Evolutionary conservation across 352 stramenopile species (phyloP).

Genomic region (Globisporangium nodosum): DNA sequence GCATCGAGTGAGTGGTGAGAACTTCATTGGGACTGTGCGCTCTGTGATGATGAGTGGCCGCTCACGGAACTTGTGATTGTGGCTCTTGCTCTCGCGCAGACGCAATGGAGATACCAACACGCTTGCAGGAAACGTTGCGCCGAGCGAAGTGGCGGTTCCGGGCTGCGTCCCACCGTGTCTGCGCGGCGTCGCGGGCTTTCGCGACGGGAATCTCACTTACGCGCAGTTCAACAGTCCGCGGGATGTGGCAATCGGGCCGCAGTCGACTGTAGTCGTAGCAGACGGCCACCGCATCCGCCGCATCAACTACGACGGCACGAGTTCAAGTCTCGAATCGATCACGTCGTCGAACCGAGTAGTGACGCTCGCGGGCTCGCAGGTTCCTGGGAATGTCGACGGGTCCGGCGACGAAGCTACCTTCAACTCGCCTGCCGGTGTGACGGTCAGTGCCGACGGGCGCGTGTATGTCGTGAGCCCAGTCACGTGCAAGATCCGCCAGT

Average conservation of each 20-base stretch:
- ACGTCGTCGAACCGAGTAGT: slow-evolving; percentile 71
- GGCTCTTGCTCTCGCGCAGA: slow-evolving; percentile 9
- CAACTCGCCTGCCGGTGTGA: slow-evolving; percentile 83
- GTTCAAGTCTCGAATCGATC: slow-evolving; percentile 63
- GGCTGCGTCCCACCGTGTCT: slow-evolving; percentile 90
- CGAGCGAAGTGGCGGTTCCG: slow-evolving; percentile 61
- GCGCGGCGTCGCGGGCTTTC: slow-evolving; percentile 79
- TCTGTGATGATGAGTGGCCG: not conserved
- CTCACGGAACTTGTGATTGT: not conserved
- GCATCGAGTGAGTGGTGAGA: slow-evolving; percentile 50
- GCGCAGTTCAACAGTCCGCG: slow-evolving; percentile 91
- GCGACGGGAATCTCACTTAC: slow-evolving; percentile 82
- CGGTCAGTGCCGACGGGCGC: slow-evolving; percentile 80
- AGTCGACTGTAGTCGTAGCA: slow-evolving; percentile 84
- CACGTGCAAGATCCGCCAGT: slow-evolving; percentile 84
- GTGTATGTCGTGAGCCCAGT: slow-evolving; percentile 90
- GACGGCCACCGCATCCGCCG: slow-evolving; percentile 88
- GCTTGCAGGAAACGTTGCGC: slow-evolving; percentile 50
- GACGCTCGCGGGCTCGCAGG: slow-evolving; percentile 85
- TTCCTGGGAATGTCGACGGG: slow-evolving; percentile 78
- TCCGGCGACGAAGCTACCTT: slow-evolving; percentile 84
- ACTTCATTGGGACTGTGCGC: not conserved
- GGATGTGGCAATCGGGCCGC: slow-evolving; percentile 80
- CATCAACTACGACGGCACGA: slow-evolving; percentile 62
- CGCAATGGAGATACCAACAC: slow-evolving; percentile 52